Evolutionary conservation across 2,329 filamentous ascomycete species (phyloP).

Genomic region (Fusarium tupiense): DNA sequence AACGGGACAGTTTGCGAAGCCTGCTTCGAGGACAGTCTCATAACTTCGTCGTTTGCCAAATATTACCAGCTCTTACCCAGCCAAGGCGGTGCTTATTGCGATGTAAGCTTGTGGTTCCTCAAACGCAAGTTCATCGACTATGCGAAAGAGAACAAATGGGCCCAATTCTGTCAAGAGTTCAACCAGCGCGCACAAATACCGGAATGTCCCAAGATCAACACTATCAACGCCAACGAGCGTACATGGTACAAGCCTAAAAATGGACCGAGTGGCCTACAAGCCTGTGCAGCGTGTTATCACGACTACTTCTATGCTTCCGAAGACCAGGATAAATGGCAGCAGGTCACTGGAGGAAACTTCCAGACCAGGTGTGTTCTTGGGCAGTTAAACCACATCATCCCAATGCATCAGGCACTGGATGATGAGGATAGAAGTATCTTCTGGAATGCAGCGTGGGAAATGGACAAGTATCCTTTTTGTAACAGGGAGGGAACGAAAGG

Average conservation of each 20-base stretch:
- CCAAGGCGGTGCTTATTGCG: constrained; percentile 41
- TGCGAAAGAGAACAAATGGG: constrained; percentile 45
- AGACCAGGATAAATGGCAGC: constrained; percentile 39
- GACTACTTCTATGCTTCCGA: constrained; percentile 48
- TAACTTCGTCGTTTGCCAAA: constrained; percentile 41
- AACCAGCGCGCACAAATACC: constrained; percentile 41
- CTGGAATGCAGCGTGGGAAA: constrained; percentile 45
- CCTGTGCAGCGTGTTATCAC: constrained; percentile 52
- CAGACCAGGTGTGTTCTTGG: constrained; percentile 45
- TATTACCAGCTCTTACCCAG: constrained; percentile 40
- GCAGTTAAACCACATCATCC: constrained; percentile 44
- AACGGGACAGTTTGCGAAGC: constrained; percentile 49
- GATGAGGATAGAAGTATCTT: constrained; percentile 46
- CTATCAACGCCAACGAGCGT: constrained; percentile 34
- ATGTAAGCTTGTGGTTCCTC: constrained; percentile 46
- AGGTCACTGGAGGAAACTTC: constrained; percentile 35
- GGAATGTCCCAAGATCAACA: constrained; percentile 41
- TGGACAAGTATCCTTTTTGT: constrained; percentile 47
- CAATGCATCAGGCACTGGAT: constrained; percentile 45
- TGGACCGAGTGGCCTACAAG: constrained; percentile 37
- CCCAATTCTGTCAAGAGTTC: constrained; percentile 46
- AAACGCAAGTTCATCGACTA: constrained; percentile 43
- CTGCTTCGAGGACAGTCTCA: constrained; percentile 52
- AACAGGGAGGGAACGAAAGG: constrained; percentile 43
- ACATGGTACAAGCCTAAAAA: constrained; percentile 48